Evolutionary conservation across 2,329 filamentous ascomycete genomes (phyloP).

Genomic region (Diaporthe capsici): DNA sequence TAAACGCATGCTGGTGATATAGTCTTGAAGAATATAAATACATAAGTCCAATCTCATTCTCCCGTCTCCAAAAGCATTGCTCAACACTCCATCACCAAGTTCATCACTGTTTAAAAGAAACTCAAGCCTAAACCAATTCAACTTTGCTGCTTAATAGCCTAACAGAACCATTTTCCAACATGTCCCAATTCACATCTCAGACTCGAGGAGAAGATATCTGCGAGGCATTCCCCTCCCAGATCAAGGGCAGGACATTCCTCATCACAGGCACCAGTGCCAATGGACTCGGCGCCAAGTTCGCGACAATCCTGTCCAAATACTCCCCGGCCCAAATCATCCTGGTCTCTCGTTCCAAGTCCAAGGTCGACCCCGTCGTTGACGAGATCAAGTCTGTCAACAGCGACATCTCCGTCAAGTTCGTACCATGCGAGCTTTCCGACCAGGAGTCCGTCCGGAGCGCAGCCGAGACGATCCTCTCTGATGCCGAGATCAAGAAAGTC

Average conservation of each 20-base stretch:
- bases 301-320: constrained; percentile 40
- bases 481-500: constrained; percentile 52
- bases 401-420: constrained; percentile 48
- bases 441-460: constrained; percentile 54
- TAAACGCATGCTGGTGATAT: neutral
- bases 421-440: constrained; percentile 56
- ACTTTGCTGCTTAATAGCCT: too few species aligned
- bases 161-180: neutral
- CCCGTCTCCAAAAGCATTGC: neutral
- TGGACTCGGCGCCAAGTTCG: constrained; percentile 41
- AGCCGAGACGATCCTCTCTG: constrained; percentile 51
- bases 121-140: neutral
- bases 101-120: neutral
- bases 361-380: constrained; percentile 52
- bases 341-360: constrained; percentile 39
- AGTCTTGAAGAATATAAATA: neutral
- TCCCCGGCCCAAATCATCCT: constrained; percentile 43
- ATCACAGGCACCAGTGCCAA: constrained; percentile 43
- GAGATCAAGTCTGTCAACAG: constrained; percentile 49
- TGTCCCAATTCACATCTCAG: constrained; percentile 33
- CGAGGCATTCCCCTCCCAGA: constrained; percentile 27
- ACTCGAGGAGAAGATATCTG: constrained; percentile 38
- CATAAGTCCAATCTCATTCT: neutral
- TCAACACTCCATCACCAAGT: neutral
- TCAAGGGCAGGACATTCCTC: constrained; percentile 41